Conservation (phyloP, 2,329 filamentous ascomycete species). For the Fusarium metavorans region DNA sequence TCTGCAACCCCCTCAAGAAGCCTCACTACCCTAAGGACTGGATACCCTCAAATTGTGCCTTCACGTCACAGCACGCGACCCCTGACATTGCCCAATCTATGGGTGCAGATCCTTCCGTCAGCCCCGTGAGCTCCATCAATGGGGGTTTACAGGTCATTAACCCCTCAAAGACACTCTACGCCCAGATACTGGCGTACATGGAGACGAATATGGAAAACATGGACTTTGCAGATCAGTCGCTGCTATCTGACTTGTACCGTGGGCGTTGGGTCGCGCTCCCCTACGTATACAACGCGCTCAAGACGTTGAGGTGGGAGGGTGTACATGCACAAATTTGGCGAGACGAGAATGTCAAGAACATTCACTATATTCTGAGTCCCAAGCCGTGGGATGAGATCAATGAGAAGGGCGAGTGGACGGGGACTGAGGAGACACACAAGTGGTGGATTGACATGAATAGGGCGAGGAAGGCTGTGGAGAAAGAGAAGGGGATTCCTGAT, state of each 20-base stretch:
- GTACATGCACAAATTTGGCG: slow-evolving; percentile 69
- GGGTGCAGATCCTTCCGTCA: slow-evolving; percentile 57
- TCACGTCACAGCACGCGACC: slow-evolving; percentile 63
- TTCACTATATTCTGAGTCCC: slow-evolving; percentile 71
- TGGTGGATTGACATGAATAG: slow-evolving; percentile 68
- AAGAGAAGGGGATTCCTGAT: slow-evolving; percentile 50
- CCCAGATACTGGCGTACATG: slow-evolving; percentile 64
- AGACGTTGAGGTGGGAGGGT: slow-evolving; percentile 66
- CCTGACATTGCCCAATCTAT: slow-evolving; percentile 60
- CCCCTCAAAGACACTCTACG: slow-evolving; percentile 61
- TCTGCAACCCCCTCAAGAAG: slow-evolving; percentile 85
- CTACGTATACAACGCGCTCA: slow-evolving; percentile 73
- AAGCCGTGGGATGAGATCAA: slow-evolving; percentile 71
- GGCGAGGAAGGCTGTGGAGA: slow-evolving; percentile 58
- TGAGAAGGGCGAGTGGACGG: slow-evolving; percentile 56
- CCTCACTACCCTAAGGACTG: slow-evolving; percentile 83
- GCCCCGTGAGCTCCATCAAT: slow-evolving; percentile 63
- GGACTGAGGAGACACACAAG: slow-evolving; percentile 61
- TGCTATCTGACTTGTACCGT: slow-evolving; percentile 67
- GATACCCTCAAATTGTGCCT: slow-evolving; percentile 68
- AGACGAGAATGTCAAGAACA: slow-evolving; percentile 69
- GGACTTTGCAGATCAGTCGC: slow-evolving; percentile 71
- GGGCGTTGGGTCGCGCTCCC: slow-evolving; percentile 69
- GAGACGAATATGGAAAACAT: slow-evolving; percentile 59
- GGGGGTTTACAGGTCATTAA: slow-evolving; percentile 68